These are phyloP conservation scores for Polygonum maritimum DNA, from an alignment of 148 eudicot genomes.

Conservation along the genomic window DNA sequence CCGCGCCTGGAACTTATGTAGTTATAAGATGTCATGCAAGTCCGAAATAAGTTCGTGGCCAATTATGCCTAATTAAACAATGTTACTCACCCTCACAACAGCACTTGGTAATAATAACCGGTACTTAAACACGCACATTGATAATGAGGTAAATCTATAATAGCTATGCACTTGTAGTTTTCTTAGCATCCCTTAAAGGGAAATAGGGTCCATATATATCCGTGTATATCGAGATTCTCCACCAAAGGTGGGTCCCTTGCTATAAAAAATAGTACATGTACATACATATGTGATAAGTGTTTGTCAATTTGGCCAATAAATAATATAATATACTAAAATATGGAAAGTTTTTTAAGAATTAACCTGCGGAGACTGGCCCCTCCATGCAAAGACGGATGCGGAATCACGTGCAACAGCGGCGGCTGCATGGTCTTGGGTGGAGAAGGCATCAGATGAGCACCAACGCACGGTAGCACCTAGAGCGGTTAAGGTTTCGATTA, in stretches of 20 bases:
- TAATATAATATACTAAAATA: not conserved
- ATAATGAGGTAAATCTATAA: not conserved
- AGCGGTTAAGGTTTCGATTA: conserved; percentile 82
- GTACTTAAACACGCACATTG: too few species aligned
- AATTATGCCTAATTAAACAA: too few species aligned
- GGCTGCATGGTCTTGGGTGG: conserved; percentile 94
- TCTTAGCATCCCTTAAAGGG: not conserved
- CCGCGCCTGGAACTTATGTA: too few species aligned
- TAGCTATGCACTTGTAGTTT: not conserved
- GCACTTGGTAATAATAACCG: too few species aligned
- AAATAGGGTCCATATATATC: too few species aligned
- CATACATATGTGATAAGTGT: too few species aligned
- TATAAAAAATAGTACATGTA: too few species aligned
- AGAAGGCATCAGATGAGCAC: conserved; percentile 95
- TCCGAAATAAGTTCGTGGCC: too few species aligned
- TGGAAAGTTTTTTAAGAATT: not conserved
- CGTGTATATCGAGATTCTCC: too few species aligned
- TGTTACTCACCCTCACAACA: too few species aligned
- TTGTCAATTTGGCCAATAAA: not conserved
- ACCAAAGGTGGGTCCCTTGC: too few species aligned
- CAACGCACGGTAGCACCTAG: conserved; percentile 91
- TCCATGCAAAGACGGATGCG: conserved; percentile 93
- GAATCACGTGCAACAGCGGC: conserved; percentile 87
- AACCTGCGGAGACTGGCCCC: conserved; percentile 67
- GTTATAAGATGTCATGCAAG: too few species aligned